phyloP scores from a whole-genome alignment of 495 filamentous ascomycete genomes.

The Daldinia vernicosa region DNA sequence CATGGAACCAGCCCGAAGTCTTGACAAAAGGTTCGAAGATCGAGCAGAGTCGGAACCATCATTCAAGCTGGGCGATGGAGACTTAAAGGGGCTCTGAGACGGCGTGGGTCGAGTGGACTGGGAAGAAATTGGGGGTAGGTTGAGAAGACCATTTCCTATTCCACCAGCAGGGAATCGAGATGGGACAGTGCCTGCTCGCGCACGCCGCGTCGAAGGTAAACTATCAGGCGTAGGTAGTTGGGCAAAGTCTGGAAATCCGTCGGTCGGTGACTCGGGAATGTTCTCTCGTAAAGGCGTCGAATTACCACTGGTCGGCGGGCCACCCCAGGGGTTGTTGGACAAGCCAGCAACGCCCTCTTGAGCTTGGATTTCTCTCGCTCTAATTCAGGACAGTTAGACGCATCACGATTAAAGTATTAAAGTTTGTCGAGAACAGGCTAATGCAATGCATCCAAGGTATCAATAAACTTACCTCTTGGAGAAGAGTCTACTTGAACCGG shows the following conservation, averaged over 20 bases:
- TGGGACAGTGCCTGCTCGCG: slow-evolving; percentile 94
- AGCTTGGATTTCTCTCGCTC: slow-evolving; percentile 95
- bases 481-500: slow-evolving; percentile 73
- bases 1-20: slow-evolving; percentile 93
- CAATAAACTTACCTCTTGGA: slow-evolving; percentile 81
- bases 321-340: slow-evolving; percentile 86
- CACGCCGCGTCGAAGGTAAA: slow-evolving; percentile 68
- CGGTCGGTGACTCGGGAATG: slow-evolving; percentile 95
- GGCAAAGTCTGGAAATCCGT: slow-evolving; percentile 91
- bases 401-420: slow-evolving; percentile 4
- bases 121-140: slow-evolving; percentile 72
- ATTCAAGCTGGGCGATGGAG: slow-evolving; percentile 73
- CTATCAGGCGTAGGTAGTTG: slow-evolving; percentile 66
- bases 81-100: slow-evolving; percentile 88
- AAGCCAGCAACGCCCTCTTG: slow-evolving; percentile 82
- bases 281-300: slow-evolving; percentile 96
- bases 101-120: slow-evolving; percentile 89
- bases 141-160: slow-evolving; percentile 65
- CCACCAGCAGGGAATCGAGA: slow-evolving; percentile 85
- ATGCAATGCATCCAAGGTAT: not conserved
- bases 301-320: slow-evolving; percentile 90
- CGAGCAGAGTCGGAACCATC: slow-evolving; percentile 67
- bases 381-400: slow-evolving; percentile 49
- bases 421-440: slow-evolving; percentile 2
- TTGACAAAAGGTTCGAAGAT: slow-evolving; percentile 79